These are phyloP conservation scores for Neonectria ditissima DNA, from an alignment of 2,329 filamentous ascomycete species.

Conservation along the genomic window DNA sequence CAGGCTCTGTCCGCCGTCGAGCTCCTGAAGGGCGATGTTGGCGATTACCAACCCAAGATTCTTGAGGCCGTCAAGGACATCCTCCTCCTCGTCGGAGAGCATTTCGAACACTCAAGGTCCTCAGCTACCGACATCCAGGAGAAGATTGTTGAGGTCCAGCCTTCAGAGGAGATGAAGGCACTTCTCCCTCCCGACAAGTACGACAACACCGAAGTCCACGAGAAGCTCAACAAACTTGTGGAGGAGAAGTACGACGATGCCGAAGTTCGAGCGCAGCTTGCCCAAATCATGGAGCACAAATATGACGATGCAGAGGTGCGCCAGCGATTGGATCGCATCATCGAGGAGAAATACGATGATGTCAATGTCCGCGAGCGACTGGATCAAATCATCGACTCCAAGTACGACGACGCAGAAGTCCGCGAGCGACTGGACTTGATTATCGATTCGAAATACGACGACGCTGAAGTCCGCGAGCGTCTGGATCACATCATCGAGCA, in stretches of 20 bases:
- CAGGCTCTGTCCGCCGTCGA: constrained; percentile 80
- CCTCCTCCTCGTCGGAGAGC: constrained; percentile 82
- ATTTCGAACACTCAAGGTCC: constrained; percentile 88
- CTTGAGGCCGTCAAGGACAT: constrained; percentile 88
- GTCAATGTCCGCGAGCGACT: constrained; percentile 61
- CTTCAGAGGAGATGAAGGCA: constrained; percentile 66
- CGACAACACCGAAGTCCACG: constrained; percentile 49
- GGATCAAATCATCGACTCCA: constrained; percentile 52
- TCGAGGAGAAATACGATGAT: constrained; percentile 73
- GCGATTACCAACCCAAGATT: constrained; percentile 89
- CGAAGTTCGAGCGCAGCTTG: constrained; percentile 46
- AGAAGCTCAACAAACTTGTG: constrained; percentile 46
- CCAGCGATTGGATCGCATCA: constrained; percentile 56
- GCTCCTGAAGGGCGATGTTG: constrained; percentile 80
- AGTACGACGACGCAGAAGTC: constrained; percentile 42
- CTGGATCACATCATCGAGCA: constrained; percentile 49
- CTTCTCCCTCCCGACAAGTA: constrained; percentile 68
- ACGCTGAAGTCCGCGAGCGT: constrained; percentile 39
- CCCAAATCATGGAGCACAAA: constrained; percentile 58
- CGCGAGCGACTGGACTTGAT: constrained; percentile 49
- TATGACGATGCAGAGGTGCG: constrained; percentile 64
- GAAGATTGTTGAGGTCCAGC: constrained; percentile 71
- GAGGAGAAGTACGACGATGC: constrained; percentile 47
- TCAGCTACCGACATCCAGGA: constrained; percentile 67
- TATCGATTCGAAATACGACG: constrained; percentile 44